These are phyloP conservation scores for Lactifluus rugatus DNA, from an alignment of 768 basidiomycete genomes.

Conservation along the genomic window DNA sequence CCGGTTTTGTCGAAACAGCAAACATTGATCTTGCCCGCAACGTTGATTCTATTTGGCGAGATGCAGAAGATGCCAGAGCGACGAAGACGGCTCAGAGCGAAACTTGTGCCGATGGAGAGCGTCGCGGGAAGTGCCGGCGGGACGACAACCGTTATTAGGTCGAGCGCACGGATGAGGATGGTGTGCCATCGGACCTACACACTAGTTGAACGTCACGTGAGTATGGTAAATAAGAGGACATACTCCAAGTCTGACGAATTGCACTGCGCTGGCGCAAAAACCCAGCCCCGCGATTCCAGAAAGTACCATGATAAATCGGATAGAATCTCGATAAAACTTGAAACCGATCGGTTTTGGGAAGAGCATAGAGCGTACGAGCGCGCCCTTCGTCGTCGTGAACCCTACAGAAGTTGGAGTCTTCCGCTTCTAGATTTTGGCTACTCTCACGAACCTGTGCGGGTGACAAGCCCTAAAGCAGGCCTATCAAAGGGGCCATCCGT, in stretches of 20 bases:
- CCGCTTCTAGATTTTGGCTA: background rate
- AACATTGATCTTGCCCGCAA: constrained; percentile 92
- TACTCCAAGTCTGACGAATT: constrained; percentile 86
- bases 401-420: constrained; percentile 33
- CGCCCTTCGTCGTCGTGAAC: constrained; percentile 96
- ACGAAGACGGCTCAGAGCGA: constrained; percentile 81
- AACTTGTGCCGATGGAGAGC: constrained; percentile 93
- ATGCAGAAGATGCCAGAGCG: constrained; percentile 91
- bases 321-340: constrained; percentile 93
- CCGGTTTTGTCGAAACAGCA: constrained; percentile 99
- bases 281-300: constrained; percentile 86
- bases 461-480: constrained; percentile 74
- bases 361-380: constrained; percentile 91
- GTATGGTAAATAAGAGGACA: constrained; percentile 23
- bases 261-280: constrained; percentile 84
- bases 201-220: constrained; percentile 4
- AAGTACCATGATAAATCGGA: constrained; percentile 84
- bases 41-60: constrained; percentile 89
- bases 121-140: constrained; percentile 97
- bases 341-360: constrained; percentile 98
- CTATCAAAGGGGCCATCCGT: constrained; percentile 39
- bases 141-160: constrained; percentile 94
- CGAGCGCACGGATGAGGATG: constrained; percentile 84
- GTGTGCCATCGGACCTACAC: constrained; percentile 77
- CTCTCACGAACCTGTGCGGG: constrained; percentile 59